Evolutionary conservation across 2,329 filamentous ascomycete genomes (phyloP).

Genomic region (Talaromyces albobiverticillius): DNA sequence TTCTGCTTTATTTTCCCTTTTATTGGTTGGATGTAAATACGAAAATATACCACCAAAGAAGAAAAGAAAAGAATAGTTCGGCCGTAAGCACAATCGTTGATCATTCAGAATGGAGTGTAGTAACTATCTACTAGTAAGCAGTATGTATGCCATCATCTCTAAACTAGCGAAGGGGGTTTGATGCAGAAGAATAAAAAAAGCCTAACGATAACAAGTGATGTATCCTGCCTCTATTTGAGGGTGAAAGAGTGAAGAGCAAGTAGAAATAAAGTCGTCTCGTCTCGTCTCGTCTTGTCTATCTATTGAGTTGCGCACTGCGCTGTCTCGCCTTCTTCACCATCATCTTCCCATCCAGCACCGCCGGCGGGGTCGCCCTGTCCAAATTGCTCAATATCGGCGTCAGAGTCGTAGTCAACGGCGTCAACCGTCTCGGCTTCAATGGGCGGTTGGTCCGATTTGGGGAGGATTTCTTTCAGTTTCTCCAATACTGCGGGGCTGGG

Average conservation of each 20-base stretch:
- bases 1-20: too few species aligned
- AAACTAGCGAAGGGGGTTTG: too few species aligned
- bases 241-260: constrained; percentile 8
- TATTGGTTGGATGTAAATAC: too few species aligned
- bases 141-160: too few species aligned
- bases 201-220: background rate
- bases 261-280: background rate
- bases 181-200: too few species aligned
- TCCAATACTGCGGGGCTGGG: constrained; percentile 67
- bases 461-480: constrained; percentile 71
- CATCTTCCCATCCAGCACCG: constrained; percentile 48
- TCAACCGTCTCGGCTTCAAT: constrained; percentile 75
- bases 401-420: constrained; percentile 81
- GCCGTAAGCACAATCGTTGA: too few species aligned
- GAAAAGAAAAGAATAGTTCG: too few species aligned
- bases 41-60: too few species aligned
- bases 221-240: too few species aligned
- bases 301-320: constrained; percentile 51
- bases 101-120: too few species aligned
- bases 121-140: too few species aligned
- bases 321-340: constrained; percentile 45
- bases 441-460: constrained; percentile 52
- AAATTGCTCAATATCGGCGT: constrained; percentile 74
- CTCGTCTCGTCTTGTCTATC: too few species aligned
- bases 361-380: constrained; percentile 43